Evolutionary conservation across 2,329 filamentous ascomycete genomes (phyloP).

Genomic region (Aureobasidium sp.): DNA sequence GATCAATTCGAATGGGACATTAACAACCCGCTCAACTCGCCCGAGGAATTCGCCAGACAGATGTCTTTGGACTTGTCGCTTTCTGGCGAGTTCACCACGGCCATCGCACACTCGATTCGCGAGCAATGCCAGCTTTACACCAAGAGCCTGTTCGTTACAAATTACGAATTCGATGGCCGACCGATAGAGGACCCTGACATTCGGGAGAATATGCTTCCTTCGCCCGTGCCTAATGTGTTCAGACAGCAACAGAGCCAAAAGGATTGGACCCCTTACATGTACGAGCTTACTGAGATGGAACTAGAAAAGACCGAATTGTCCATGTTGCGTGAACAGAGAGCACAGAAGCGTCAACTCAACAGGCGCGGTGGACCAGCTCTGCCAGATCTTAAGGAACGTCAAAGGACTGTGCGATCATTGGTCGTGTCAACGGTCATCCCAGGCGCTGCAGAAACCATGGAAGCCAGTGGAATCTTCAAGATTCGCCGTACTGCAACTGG

Average conservation of each 20-base stretch:
- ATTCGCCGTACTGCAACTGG: constrained; percentile 36
- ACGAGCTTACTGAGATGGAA: constrained; percentile 86
- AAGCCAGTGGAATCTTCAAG: constrained; percentile 84
- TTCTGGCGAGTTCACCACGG: constrained; percentile 91
- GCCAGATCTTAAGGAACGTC: constrained; percentile 92
- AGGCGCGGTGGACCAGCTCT: constrained; percentile 84
- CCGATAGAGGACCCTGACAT: constrained; percentile 90
- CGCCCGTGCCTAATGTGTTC: constrained; percentile 76
- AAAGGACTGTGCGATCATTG: constrained; percentile 85
- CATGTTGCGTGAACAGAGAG: constrained; percentile 85
- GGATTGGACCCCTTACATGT: constrained; percentile 88
- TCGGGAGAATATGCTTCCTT: constrained; percentile 74
- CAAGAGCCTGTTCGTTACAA: constrained; percentile 83
- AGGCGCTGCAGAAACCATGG: constrained; percentile 69
- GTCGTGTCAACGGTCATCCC: constrained; percentile 90
- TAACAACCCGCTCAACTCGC: constrained; percentile 87
- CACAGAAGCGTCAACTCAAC: constrained; percentile 93
- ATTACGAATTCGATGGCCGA: constrained; percentile 90
- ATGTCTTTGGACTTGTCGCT: constrained; percentile 88
- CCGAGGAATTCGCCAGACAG: constrained; percentile 84
- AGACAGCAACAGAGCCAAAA: constrained; percentile 87
- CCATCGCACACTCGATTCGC: constrained; percentile 94
- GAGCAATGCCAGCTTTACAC: constrained; percentile 95
- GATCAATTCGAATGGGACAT: constrained; percentile 99
- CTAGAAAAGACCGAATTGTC: constrained; percentile 86